phyloP scores from a whole-genome alignment of 176 grass and related monocot genomes.

The Aegilops bicornis region DNA sequence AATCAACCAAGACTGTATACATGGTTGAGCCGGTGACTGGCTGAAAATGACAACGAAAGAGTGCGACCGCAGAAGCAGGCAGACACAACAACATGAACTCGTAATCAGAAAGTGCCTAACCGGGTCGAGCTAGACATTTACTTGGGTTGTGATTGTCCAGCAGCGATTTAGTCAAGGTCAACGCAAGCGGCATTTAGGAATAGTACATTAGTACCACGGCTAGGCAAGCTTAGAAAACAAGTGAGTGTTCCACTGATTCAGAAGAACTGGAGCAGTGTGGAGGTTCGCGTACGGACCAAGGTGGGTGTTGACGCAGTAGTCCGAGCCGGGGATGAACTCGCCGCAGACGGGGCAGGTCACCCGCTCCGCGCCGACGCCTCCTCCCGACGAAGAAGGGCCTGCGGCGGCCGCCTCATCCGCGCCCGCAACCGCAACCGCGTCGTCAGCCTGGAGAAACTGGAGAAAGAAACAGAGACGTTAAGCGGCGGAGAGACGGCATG shows the following conservation, averaged over 20 bases:
- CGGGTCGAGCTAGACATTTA: neutral
- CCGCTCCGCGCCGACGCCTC: constrained; percentile 23
- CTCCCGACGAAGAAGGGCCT: constrained; percentile 7
- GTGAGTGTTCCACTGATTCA: neutral
- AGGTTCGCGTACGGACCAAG: constrained; percentile 42
- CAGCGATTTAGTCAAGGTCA: neutral
- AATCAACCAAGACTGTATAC: neutral
- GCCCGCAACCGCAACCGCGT: neutral
- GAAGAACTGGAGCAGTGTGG: neutral
- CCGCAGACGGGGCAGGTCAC: constrained; percentile 80
- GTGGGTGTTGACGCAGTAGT: constrained; percentile 70
- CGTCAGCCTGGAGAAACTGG: constrained; percentile 22
- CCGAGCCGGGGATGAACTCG: constrained; percentile 58
- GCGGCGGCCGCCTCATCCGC: neutral
- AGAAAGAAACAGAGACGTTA: neutral
- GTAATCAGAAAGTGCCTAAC: neutral
- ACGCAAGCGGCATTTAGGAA: neutral
- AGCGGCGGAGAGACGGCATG: neutral
- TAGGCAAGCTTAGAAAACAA: neutral
- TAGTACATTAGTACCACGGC: neutral
- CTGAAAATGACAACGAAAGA: neutral
- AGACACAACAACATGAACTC: neutral
- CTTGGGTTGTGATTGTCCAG: neutral
- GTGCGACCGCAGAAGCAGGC: neutral
- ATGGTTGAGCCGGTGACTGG: neutral